A percentile compares a stretch with the other conserved stretches of the same genome.
Evolutionary conservation across 768 basidiomycete species (phyloP).

Genomic region (Mycena galopus): DNA sequence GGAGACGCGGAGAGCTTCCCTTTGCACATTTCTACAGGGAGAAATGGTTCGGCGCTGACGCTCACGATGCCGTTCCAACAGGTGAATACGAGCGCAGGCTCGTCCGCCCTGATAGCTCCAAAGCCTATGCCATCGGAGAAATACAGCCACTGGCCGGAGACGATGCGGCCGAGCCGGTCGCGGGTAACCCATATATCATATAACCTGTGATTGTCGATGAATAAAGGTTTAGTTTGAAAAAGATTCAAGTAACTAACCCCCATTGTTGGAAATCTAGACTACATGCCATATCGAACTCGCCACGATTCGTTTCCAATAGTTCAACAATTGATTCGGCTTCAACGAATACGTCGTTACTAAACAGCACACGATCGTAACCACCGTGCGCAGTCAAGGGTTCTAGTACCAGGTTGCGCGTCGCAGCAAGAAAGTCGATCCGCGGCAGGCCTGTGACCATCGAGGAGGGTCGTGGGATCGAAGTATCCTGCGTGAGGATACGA

Average conservation of each 20-base stretch:
- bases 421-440: slow-evolving; percentile 3
- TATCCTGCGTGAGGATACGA: not conserved
- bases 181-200: slow-evolving; percentile 54
- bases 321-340: slow-evolving; percentile 56
- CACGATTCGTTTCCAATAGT: slow-evolving; percentile 53
- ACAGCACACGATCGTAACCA: slow-evolving; percentile 55
- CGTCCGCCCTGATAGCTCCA: slow-evolving; percentile 47
- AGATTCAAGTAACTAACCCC: slow-evolving; percentile 39
- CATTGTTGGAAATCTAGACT: slow-evolving; percentile 55
- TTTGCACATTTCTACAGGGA: slow-evolving; percentile 52
- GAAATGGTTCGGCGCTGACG: slow-evolving; percentile 54
- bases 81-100: slow-evolving; percentile 55
- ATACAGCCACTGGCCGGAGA: slow-evolving; percentile 51
- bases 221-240: not conserved
- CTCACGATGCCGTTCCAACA: slow-evolving; percentile 62
- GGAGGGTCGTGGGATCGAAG: not conserved
- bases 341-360: slow-evolving; percentile 58
- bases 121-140: slow-evolving; percentile 52
- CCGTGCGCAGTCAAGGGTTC: slow-evolving; percentile 53
- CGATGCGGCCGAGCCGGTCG: slow-evolving; percentile 46
- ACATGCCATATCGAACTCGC: slow-evolving; percentile 59
- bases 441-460: not conserved
- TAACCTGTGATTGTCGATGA: slow-evolving; percentile 15
- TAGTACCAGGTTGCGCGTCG: slow-evolving; percentile 39
- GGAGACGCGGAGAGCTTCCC: not conserved